Conservation (phyloP, 2,329 filamentous ascomycete species). For the Neophaeococcomyces aloes region DNA sequence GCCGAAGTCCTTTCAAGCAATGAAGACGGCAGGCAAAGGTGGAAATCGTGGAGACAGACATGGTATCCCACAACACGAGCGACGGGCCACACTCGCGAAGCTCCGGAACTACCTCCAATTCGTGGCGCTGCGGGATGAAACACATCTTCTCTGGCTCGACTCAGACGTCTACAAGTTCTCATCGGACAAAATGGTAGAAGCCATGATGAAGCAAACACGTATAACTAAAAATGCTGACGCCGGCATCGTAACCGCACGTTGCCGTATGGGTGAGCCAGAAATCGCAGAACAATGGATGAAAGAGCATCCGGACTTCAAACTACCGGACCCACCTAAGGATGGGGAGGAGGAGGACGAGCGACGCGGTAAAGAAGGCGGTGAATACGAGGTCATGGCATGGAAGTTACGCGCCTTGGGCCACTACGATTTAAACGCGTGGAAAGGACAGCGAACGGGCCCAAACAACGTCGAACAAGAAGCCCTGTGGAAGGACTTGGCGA, state of each 20-base stretch:
- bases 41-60: background rate
- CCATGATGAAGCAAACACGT: background rate
- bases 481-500: background rate
- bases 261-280: conserved; percentile 3
- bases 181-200: background rate
- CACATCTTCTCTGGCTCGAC: conserved; percentile 6
- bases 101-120: conserved; percentile 4
- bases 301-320: background rate
- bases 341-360: conserved; percentile 1
- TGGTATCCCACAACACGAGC: conserved; percentile 2
- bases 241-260: background rate
- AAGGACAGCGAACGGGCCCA: background rate
- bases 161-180: conserved; percentile 4
- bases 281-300: background rate
- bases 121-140: background rate
- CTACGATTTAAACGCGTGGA: conserved; percentile 5
- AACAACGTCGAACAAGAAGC: background rate
- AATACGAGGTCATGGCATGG: background rate
- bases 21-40: background rate
- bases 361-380: background rate
- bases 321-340: background rate
- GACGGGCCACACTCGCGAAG: conserved; percentile 1
- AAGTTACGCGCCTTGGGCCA: background rate
- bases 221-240: background rate
- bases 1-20: background rate